Evolutionary conservation across 306 rosid species (phyloP).

Genomic region (Bauhinia variegata): DNA sequence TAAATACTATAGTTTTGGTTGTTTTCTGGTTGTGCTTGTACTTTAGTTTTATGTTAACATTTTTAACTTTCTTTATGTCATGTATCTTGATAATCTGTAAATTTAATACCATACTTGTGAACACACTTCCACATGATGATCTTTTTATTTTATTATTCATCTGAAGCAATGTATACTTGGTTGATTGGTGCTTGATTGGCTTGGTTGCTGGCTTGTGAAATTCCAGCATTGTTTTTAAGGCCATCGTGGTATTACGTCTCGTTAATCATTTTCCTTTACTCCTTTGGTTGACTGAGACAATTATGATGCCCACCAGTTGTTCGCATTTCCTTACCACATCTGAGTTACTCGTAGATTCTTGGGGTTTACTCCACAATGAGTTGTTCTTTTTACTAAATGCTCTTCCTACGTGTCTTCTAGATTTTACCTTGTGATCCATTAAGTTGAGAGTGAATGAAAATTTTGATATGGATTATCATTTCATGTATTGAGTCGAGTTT

Average conservation of each 20-base stretch:
- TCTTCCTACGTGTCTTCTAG: slow-evolving; percentile 21
- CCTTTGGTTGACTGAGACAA: neutral
- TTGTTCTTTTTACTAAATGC: slow-evolving; percentile 25
- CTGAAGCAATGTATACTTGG: neutral
- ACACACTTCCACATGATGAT: neutral
- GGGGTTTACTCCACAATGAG: slow-evolving; percentile 1
- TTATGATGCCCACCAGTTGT: neutral
- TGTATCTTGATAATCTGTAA: neutral
- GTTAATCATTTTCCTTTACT: too few species aligned
- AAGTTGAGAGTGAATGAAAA: slow-evolving; percentile 4
- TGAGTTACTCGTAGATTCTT: slow-evolving; percentile 8
- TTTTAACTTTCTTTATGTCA: neutral
- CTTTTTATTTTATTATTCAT: neutral
- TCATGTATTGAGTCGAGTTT: slow-evolving; percentile 5
- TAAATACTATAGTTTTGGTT: slow-evolving; percentile 3
- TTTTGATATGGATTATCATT: neutral
- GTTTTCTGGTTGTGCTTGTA: neutral
- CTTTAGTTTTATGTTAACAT: too few species aligned
- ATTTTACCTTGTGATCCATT: slow-evolving; percentile 10
- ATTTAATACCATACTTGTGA: slow-evolving; percentile 21
- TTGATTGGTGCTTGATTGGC: slow-evolving; percentile 1
- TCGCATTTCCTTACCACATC: slow-evolving; percentile 1
- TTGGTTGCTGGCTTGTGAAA: neutral
- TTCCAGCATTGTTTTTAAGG: neutral
- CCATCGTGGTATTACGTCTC: too few species aligned